A percentile compares a stretch with the other conserved stretches of the same genome.
These are phyloP conservation scores for Ceratocystiopsis minuta DNA, from an alignment of 2,329 filamentous ascomycete genomes.

Conservation along the genomic window DNA sequence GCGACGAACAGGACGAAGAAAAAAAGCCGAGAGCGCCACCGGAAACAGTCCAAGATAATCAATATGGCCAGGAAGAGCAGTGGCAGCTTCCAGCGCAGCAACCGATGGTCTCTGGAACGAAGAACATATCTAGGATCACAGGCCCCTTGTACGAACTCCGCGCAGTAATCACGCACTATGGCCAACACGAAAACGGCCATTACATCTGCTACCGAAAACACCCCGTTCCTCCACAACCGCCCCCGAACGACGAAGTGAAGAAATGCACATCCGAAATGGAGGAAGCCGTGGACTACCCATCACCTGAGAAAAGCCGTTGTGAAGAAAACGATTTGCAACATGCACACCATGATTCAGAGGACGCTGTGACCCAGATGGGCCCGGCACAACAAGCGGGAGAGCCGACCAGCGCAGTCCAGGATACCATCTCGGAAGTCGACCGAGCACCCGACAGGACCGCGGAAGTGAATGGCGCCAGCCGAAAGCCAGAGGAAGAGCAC, in stretches of 20 bases:
- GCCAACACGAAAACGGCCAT: conserved; percentile 85
- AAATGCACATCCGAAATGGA: neutral
- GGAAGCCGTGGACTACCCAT: neutral
- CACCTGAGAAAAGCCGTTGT: neutral
- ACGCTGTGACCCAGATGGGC: too few species aligned
- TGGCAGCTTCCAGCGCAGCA: conserved; percentile 52
- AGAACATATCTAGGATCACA: conserved; percentile 29
- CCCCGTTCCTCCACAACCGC: conserved; percentile 14
- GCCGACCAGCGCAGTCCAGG: neutral
- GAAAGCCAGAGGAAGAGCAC: too few species aligned
- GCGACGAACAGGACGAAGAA: neutral
- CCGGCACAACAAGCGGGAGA: neutral
- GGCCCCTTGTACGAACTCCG: conserved; percentile 57
- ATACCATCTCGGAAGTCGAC: neutral
- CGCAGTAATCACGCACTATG: conserved; percentile 76
- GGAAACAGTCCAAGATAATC: too few species aligned
- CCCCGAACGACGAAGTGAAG: too few species aligned
- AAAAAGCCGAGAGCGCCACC: neutral
- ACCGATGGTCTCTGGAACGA: conserved; percentile 53
- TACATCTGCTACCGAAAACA: conserved; percentile 82
- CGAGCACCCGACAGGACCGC: neutral
- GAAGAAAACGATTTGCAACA: neutral
- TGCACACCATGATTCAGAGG: neutral
- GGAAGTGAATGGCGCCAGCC: too few species aligned
- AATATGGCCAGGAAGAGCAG: conserved; percentile 30